These are phyloP conservation scores for Ogataea glucozyma DNA, from an alignment of 805 yeast species.

Conservation along the genomic window DNA sequence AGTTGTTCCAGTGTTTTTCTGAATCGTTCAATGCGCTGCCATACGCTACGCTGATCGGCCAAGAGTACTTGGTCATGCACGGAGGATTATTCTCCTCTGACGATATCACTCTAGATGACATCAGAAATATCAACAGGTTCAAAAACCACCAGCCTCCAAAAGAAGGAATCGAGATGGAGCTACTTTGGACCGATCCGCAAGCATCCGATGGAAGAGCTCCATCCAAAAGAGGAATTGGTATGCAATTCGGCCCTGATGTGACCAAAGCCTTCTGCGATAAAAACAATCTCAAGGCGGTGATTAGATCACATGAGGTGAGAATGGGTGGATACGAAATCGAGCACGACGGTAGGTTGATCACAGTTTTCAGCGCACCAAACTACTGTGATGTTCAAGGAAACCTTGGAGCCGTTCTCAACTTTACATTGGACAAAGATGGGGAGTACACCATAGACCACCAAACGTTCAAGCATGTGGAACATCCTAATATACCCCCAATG, in stretches of 20 bases:
- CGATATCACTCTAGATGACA: conserved; percentile 67
- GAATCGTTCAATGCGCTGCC: conserved; percentile 88
- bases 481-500: conserved; percentile 93
- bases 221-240: conserved; percentile 91
- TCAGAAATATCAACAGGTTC: conserved; percentile 70
- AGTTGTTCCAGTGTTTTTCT: conserved; percentile 77
- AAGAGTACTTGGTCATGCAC: conserved; percentile 84
- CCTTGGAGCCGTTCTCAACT: conserved; percentile 83
- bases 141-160: conserved; percentile 76
- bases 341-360: conserved; percentile 81
- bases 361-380: conserved; percentile 98
- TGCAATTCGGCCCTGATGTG: conserved; percentile 96
- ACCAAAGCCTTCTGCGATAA: conserved; percentile 73
- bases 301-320: conserved; percentile 94
- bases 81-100: conserved; percentile 92
- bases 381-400: conserved; percentile 94
- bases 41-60: conserved; percentile 76
- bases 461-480: conserved; percentile 79
- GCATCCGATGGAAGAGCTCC: conserved; percentile 73
- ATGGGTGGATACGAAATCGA: conserved; percentile 87
- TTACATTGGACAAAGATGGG: conserved; percentile 48
- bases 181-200: conserved; percentile 98
- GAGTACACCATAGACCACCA: conserved; percentile 52
- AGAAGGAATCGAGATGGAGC: conserved; percentile 93
- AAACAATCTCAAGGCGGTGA: conserved; percentile 74